Conservation (phyloP, 306 rosid species). For the Inga laurina region DNA sequence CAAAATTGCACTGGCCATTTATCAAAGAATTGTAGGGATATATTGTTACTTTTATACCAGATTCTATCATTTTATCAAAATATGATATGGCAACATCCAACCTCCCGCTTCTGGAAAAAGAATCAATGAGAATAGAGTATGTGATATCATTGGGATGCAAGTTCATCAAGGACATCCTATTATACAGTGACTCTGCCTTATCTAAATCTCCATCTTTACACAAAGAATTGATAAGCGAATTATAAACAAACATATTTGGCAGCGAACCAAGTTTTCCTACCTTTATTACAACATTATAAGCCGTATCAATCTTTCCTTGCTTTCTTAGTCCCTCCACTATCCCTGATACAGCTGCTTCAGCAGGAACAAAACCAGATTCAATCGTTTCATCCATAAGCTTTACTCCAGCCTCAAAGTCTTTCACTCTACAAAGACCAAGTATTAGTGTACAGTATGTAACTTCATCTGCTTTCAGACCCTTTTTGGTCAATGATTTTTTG, state of each 20-base stretch:
- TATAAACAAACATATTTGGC: conserved; percentile 72
- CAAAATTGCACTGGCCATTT: conserved; percentile 77
- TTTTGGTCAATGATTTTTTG: conserved; percentile 53
- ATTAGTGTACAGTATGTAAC: conserved; percentile 75
- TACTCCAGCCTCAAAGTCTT: conserved; percentile 55
- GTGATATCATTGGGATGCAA: conserved; percentile 75
- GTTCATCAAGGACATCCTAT: conserved; percentile 52
- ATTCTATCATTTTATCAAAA: conserved; percentile 60
- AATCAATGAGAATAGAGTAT: conserved; percentile 78
- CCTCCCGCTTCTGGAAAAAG: conserved; percentile 71
- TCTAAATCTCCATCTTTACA: conserved; percentile 72
- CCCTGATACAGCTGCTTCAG: conserved; percentile 73
- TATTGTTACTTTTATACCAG: conserved; percentile 55
- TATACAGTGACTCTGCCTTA: conserved; percentile 68
- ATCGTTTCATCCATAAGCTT: conserved; percentile 74
- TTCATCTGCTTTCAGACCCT: conserved; percentile 73
- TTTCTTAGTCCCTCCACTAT: conserved; percentile 75
- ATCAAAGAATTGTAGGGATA: conserved; percentile 84
- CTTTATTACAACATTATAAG: conserved; percentile 64
- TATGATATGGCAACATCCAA: conserved; percentile 63
- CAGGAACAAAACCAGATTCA: conserved; percentile 58
- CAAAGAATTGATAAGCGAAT: conserved; percentile 72
- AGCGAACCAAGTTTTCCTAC: conserved; percentile 56
- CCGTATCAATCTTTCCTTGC: conserved; percentile 55
- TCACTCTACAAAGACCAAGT: conserved; percentile 73